Base-by-base conservation (phyloP, 2,329 filamentous ascomycete species). In the Fusarium cicatricum region DNA sequence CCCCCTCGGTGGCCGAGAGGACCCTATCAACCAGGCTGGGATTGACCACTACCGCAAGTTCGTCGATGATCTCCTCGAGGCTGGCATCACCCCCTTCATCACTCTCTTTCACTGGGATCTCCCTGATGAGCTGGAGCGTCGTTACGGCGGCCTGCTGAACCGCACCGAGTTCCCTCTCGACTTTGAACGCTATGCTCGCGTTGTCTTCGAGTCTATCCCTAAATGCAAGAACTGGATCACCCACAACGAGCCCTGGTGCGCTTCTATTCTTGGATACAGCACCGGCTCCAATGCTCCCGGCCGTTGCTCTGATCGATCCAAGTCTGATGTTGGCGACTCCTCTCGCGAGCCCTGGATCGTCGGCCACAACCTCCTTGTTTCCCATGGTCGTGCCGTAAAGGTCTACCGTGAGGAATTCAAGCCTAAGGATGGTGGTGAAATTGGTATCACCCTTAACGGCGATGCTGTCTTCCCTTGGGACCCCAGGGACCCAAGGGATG, bases 51-150 rank as follows among this genome's bases (percentile, higher is more conserved):
- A 96, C 74, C 80, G 87, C 71, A 86, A 88, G 69, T 88, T 96
- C 59, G 86, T 92, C 37, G 89, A 95, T 71, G 89, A 91, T 69
- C 82, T 96, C 43, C 81, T 90, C 38, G 90, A 82, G 5, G 90
- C 88, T 6, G 90, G 88, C 55, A 95, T 96, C 68, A 85, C 81
- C 17, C 92, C 92, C 1, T 87, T 95, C 73, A 85, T 96, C 69
- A 96, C 92, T 4, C 80, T 96, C 14, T 91, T 90, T 75, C 92
- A 96, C 76, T 96, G 92, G 91, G 92, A 96, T 77, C 82, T 95
- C 9, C 92, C 92, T 3, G 86, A 92, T 66, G 88, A 79, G 55
- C 81, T 96, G 16, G 85, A 96, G 69, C 86, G 89, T 79, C 86
- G 90, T 55, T 96, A 96, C 73, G 89, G 90, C 21, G 92, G 92